Base-by-base conservation (phyloP, 805 yeast species). In the Teunomyces tritomae region DNA sequence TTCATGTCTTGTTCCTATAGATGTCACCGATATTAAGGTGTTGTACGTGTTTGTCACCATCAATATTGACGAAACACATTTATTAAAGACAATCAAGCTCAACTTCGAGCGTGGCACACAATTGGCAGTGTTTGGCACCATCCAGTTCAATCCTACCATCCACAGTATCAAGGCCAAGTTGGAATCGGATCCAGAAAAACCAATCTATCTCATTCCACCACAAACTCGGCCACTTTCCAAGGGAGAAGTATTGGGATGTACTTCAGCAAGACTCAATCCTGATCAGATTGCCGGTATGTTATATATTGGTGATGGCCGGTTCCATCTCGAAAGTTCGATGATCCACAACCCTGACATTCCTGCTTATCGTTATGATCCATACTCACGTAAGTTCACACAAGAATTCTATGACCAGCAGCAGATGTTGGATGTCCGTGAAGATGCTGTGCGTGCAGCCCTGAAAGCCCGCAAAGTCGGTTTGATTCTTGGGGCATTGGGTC, bases 231-330 rank as follows among this genome's bases (percentile, higher is more conserved):
- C 99, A 0, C 68, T 94, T 4, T 90, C 97, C 1, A 89, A 88
- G 58, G 99, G 98, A 47, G 99, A 94, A 63, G 96, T 94, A 0
- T 72, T 94, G 11, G 99, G 99, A 0, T 94, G 99, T 64, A 94
- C 99, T 0, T 89, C 97, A 1, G 92, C 96, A 24, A 72, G 87
- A 50, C 68, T 94, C 36, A 84, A 84, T 54, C 73, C 77, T 17
- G 74, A 76, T 4, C 84, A 82, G 37, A 76, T 79, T 29, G 82
- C 83, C 57, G 95, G 91, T 0, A 89, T 91, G 85, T 78, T 94
- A 2, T 94, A 92, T 59, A 75, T 94, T 17, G 99, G 99, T 29
- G 99, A 94, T 67, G 99, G 99, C 10, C 71, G 99, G 44, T 94
- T 94, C 69, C 99, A 94, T 66, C 71, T 94, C 39, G 99, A 94